A percentile compares a stretch with the other conserved stretches of the same genome.
Evolutionary conservation across 805 yeast species (phyloP).

Genomic region (Citeromyces matritensis): DNA sequence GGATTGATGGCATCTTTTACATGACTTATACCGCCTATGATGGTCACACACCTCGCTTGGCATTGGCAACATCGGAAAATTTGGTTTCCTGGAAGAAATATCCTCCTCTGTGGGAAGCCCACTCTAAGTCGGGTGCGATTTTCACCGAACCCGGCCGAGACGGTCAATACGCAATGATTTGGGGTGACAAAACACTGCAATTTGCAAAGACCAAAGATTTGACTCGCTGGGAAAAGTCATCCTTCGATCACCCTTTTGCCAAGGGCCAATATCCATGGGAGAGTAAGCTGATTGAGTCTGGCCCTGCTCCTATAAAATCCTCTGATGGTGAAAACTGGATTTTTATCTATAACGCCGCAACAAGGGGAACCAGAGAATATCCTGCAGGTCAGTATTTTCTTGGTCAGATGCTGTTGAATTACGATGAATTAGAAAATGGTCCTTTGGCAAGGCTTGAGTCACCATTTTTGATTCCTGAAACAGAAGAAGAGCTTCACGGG

Average conservation of each 20-base stretch:
- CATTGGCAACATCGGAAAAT: not conserved
- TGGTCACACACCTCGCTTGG: not conserved
- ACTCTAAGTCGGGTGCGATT: slow-evolving; percentile 1
- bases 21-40: slow-evolving; percentile 1
- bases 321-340: slow-evolving; percentile 1
- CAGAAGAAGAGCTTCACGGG: slow-evolving; percentile 1
- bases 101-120: slow-evolving; percentile 1
- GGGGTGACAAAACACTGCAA: slow-evolving; percentile 1
- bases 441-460: slow-evolving; percentile 1
- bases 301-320: slow-evolving; percentile 1
- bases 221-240: not conserved
- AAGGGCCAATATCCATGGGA: slow-evolving; percentile 1
- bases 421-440: not conserved
- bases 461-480: slow-evolving; percentile 1
- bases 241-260: not conserved
- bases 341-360: slow-evolving; percentile 1
- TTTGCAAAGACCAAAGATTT: slow-evolving; percentile 1
- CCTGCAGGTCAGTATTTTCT: slow-evolving; percentile 1
- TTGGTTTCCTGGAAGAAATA: slow-evolving; percentile 1
- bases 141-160: not conserved
- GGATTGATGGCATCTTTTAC: slow-evolving; percentile 1
- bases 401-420: not conserved
- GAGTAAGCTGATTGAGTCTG: slow-evolving; percentile 1
- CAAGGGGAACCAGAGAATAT: slow-evolving; percentile 1
- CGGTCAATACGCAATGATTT: not conserved